Percentiles rank a stretch among this genome's conserved stretches.
phyloP scores from a whole-genome alignment of 345 rosid genomes.

The Salix purpurea region DNA sequence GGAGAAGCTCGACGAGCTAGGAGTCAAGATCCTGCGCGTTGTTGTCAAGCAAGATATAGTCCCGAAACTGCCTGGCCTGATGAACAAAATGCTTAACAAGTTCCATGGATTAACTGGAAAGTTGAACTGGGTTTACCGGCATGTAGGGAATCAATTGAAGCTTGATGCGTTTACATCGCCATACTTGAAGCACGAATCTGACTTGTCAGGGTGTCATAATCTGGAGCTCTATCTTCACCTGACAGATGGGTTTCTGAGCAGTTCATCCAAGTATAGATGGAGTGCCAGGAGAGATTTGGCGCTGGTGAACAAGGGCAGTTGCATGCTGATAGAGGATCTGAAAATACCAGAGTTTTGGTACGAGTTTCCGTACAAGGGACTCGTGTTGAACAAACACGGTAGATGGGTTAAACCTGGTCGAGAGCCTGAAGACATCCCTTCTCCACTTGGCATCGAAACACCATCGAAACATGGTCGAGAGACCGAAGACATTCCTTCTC shows the following conservation, averaged over 20 bases:
- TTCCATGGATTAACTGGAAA: constrained; percentile 31
- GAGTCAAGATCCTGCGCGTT: constrained; percentile 51
- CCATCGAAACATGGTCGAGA: constrained; percentile 28
- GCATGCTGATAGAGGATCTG: constrained; percentile 49
- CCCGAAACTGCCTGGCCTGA: constrained; percentile 51
- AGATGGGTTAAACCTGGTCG: constrained; percentile 74
- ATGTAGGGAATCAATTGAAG: constrained; percentile 53
- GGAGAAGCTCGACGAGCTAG: constrained; percentile 38
- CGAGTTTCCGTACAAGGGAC: constrained; percentile 28
- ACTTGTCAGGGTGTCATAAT: constrained; percentile 42
- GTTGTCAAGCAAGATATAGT: constrained; percentile 58
- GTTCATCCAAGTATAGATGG: constrained; percentile 39
- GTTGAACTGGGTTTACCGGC: constrained; percentile 54
- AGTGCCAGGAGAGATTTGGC: constrained; percentile 59
- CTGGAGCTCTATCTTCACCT: constrained; percentile 59
- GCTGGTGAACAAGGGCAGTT: constrained; percentile 50
- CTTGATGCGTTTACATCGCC: constrained; percentile 44
- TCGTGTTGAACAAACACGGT: constrained; percentile 45
- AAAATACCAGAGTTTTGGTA: constrained; percentile 59
- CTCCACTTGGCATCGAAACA: constrained; percentile 27
- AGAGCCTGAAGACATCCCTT: constrained; percentile 64
- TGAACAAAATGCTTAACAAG: constrained; percentile 45
- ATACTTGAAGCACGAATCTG: constrained; percentile 39
- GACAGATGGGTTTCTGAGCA: constrained; percentile 46
- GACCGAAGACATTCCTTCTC: constrained; percentile 70